Conservation (phyloP, 441 rosid genomes). For the Euphorbia celastroides region DNA sequence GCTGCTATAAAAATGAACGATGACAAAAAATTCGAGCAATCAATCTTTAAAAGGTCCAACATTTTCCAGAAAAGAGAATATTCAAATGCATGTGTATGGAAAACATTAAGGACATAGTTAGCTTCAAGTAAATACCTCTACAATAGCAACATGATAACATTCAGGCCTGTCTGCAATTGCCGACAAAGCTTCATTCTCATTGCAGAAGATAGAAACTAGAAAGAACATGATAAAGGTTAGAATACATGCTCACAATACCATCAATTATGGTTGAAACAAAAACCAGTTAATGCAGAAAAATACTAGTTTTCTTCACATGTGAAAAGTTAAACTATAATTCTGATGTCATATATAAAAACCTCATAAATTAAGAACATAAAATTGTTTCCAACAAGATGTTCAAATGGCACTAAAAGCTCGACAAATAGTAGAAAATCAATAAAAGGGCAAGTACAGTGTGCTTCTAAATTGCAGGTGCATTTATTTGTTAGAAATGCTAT, state of each 20-base stretch:
- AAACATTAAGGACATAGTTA: background rate
- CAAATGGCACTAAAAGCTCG: conserved; percentile 3
- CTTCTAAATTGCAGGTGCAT: background rate
- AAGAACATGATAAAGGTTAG: conserved; percentile 16
- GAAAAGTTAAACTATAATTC: no score
- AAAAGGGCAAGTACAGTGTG: background rate
- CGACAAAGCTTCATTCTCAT: conserved; percentile 70
- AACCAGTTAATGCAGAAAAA: no score
- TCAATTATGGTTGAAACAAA: background rate
- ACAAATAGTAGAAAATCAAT: background rate
- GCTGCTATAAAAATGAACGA: background rate
- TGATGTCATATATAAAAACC: background rate
- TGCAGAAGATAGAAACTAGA: conserved; percentile 68
- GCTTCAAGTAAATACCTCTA: conserved; percentile 46
- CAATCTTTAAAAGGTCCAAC: conserved; percentile 1
- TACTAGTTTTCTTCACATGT: no score
- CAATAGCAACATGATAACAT: conserved; percentile 80
- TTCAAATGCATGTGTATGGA: background rate
- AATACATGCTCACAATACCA: background rate
- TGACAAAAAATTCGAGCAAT: background rate
- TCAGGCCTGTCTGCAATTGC: conserved; percentile 53
- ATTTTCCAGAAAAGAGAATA: conserved; percentile 5
- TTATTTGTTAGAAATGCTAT: background rate
- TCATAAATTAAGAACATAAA: background rate
- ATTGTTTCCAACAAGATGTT: background rate